phyloP scores from a whole-genome alignment of 2,329 filamentous ascomycete species.

The Emergomyces orientalis region DNA sequence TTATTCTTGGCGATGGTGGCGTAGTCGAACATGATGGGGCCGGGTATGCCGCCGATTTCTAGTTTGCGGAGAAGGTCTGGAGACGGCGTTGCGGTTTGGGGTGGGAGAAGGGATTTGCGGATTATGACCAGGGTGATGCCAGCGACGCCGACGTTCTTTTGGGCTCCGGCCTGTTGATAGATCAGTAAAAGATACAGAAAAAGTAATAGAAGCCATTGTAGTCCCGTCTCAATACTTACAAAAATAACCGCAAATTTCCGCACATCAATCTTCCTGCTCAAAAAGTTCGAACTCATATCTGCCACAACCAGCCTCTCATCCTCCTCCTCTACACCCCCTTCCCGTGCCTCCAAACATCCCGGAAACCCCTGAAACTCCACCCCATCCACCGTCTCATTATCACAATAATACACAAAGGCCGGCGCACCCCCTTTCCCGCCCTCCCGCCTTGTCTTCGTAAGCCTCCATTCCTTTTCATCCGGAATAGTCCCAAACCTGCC shows the following conservation, averaged over 20 bases:
- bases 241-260: constrained; percentile 76
- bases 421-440: constrained; percentile 33
- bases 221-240: constrained; percentile 39
- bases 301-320: constrained; percentile 70
- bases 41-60: constrained; percentile 54
- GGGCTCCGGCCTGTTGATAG: constrained; percentile 54
- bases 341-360: constrained; percentile 56
- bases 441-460: constrained; percentile 53
- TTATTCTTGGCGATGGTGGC: constrained; percentile 84
- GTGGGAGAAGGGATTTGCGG: constrained; percentile 69
- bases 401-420: constrained; percentile 78
- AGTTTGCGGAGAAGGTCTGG: constrained; percentile 62
- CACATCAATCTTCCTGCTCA: constrained; percentile 68
- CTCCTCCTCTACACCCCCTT: constrained; percentile 44
- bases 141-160: constrained; percentile 85
- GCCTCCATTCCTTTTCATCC: constrained; percentile 63
- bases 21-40: constrained; percentile 70
- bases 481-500: constrained; percentile 85
- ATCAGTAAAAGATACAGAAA: background rate
- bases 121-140: constrained; percentile 82
- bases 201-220: background rate
- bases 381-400: constrained; percentile 83
- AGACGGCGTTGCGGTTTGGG: constrained; percentile 54
- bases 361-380: constrained; percentile 81
- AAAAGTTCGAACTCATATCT: constrained; percentile 92